phyloP scores from a whole-genome alignment of 768 basidiomycete species.

The Panaeolus cyanescens region DNA sequence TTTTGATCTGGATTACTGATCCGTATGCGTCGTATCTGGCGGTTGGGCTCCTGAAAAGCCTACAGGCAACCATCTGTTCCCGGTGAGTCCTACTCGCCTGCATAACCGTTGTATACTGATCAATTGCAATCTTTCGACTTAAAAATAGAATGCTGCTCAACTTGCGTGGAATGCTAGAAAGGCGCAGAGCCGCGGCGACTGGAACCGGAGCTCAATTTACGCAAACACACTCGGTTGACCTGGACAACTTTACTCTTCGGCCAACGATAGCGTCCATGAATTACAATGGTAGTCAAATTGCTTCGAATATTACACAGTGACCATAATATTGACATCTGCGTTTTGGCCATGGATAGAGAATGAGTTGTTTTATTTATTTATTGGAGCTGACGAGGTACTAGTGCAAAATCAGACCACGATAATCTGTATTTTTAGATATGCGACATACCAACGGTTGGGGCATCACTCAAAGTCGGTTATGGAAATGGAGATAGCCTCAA shows the following conservation, averaged over 20 bases:
- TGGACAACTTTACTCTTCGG: not conserved
- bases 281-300: not conserved
- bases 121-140: not conserved
- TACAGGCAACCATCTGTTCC: constrained; percentile 21
- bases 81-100: constrained; percentile 15
- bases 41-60: constrained; percentile 15
- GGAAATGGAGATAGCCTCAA: not conserved
- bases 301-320: not conserved
- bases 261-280: not conserved
- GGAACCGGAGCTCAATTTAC: not conserved
- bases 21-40: constrained; percentile 17
- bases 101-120: not conserved
- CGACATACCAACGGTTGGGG: not conserved
- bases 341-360: too few relatives aligned
- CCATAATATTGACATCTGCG: not conserved
- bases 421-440: not conserved
- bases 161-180: constrained; percentile 15
- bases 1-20: constrained; percentile 17
- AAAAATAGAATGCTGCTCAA: constrained; percentile 12
- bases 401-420: not conserved
- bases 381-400: not conserved
- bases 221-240: not conserved
- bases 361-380: not conserved
- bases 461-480: not conserved
- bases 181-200: not conserved